Base-by-base conservation (phyloP, 257 asterid species). In the Solanum corneliomulleri region DNA sequence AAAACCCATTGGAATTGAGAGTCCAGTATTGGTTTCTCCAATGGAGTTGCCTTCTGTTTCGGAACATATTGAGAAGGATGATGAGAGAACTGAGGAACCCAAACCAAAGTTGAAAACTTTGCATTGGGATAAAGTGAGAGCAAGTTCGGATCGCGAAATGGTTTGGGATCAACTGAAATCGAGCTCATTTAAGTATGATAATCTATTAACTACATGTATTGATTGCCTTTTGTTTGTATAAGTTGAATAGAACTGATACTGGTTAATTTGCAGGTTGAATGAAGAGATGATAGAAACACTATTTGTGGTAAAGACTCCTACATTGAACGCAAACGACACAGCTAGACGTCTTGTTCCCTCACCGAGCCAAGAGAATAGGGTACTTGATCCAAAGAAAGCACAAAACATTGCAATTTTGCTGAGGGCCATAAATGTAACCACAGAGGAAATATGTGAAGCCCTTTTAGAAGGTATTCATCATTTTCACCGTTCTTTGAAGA, bases 91-190 rank as follows among this genome's bases (percentile, higher is more conserved):
- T 33, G 84, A 66, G n/a, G 90, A 69, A 44, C 41, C 31, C 1
- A 88, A 86, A 82, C 90, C 90, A 86, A 88, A 86, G 76, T 35
- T 88, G 88, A 88, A 88, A 83, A 88, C 88, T n/a, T 82, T 88
- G 56, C 90, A 88, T 81, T 88, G 90, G 90, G 90, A 88, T 83
- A 88, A 88, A 86, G 90, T 88, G 69, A 88, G 89, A 69, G 90
- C 90, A 88, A 86, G 87, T 58, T 86, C 90, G 44, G 90, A 88
- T 72, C 85, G 86, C 1, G 89, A 89, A 86, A 88, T 86, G 70
- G 90, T 88, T 88, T 88, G 88, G 90, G 90, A 86, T 86, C 90
- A 88, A 72, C 90, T 86, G 44, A 86, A 78, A 88, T 89, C 91
- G 62, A 88, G 90, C 85, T 88, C 90, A 69, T 88, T 88, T 42